These are phyloP conservation scores for Leptodontidium sp. DNA, from an alignment of 2,329 filamentous ascomycete genomes.

Conservation along the genomic window DNA sequence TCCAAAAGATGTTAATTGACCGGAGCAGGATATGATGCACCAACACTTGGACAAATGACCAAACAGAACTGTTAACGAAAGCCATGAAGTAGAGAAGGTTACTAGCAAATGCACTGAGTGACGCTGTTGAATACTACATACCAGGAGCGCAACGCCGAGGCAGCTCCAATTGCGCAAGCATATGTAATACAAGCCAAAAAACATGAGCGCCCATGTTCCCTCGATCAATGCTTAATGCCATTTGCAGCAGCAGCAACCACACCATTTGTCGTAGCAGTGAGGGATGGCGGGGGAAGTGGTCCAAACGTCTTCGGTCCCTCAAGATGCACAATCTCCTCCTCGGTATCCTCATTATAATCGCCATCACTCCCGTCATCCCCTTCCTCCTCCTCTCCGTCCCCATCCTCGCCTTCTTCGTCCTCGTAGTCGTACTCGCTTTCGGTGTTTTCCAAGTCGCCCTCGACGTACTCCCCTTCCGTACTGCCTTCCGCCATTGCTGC, in stretches of 20 bases:
- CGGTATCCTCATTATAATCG: conserved; percentile 54
- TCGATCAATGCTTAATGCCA: conserved; percentile 43
- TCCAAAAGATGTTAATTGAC: no score
- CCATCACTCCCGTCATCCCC: conserved; percentile 65
- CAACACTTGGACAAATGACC: background rate
- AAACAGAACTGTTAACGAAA: background rate
- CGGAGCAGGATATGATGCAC: no score
- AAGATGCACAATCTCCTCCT: conserved; percentile 47
- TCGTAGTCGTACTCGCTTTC: conserved; percentile 72
- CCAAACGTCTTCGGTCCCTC: conserved; percentile 45
- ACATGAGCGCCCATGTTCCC: conserved; percentile 2
- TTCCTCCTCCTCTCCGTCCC: conserved; percentile 60
- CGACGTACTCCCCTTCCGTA: conserved; percentile 63
- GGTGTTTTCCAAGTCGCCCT: conserved; percentile 60
- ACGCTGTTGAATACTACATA: conserved; percentile 31
- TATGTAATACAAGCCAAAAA: conserved; percentile 34
- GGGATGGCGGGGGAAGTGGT: conserved; percentile 45
- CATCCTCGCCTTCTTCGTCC: conserved; percentile 68
- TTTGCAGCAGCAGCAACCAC: conserved; percentile 36
- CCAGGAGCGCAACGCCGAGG: conserved; percentile 16
- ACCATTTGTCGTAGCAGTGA: conserved; percentile 40
- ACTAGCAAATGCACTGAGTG: conserved; percentile 25
- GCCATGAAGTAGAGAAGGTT: conserved; percentile 6
- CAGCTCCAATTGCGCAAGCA: conserved; percentile 23
- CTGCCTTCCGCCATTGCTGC: conserved; percentile 65